Evolutionary conservation across 2,329 filamentous ascomycete species (phyloP).

Genomic region (Fusarium subglutinans): DNA sequence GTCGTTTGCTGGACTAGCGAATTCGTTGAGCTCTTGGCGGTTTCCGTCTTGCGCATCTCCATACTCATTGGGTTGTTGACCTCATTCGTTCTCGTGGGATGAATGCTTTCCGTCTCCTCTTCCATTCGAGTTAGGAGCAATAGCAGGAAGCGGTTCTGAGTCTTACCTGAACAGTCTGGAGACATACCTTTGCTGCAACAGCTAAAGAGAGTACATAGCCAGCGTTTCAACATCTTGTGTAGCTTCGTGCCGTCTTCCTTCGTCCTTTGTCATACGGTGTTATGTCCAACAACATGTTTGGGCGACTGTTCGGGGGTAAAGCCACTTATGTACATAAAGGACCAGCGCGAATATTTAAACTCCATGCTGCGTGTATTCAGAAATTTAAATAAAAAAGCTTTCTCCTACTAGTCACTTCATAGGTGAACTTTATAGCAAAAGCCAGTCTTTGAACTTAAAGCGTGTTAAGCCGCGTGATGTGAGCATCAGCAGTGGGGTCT

Average conservation of each 20-base stretch:
- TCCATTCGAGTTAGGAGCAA: not conserved
- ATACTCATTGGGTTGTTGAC: not conserved
- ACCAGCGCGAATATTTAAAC: not conserved
- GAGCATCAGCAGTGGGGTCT: too few relatives aligned
- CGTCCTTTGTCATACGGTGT: not conserved
- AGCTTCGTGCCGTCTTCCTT: not conserved
- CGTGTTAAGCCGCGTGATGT: too few relatives aligned
- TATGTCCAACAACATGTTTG: not conserved
- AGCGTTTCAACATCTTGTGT: not conserved
- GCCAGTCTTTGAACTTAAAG: not conserved
- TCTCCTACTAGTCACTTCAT: too few relatives aligned
- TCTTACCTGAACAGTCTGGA: not conserved
- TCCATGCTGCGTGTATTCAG: not conserved
- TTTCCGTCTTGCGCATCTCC: not conserved
- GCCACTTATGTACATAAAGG: not conserved
- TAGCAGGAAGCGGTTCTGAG: not conserved
- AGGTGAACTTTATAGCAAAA: not conserved
- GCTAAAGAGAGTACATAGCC: not conserved
- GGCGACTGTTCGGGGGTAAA: too few relatives aligned
- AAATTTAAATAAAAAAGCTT: rapidly evolving
- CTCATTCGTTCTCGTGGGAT: not conserved
- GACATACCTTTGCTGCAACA: not conserved
- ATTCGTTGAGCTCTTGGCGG: not conserved
- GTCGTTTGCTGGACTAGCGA: not conserved
- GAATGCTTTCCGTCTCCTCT: not conserved